Conservation (phyloP, 2,329 filamentous ascomycete species). For the Cercospora sp. region DNA sequence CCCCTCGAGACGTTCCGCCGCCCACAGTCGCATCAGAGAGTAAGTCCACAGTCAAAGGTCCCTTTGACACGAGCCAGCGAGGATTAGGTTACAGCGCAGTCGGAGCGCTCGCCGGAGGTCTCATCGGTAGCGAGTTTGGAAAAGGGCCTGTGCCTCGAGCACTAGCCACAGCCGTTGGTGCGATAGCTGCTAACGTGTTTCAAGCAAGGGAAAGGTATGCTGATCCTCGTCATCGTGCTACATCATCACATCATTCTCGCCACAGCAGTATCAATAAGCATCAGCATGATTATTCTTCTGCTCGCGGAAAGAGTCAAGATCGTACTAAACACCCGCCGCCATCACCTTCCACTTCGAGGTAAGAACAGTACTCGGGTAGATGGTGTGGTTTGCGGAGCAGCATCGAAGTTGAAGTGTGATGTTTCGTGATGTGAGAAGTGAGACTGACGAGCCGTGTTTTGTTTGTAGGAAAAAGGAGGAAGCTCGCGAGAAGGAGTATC, state of each 20-base stretch:
- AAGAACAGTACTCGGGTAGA: slow-evolving; percentile 25
- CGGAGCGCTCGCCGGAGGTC: slow-evolving; percentile 35
- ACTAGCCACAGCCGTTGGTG: slow-evolving; percentile 33
- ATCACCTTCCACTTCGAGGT: slow-evolving; percentile 25
- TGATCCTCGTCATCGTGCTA: slow-evolving; percentile 12
- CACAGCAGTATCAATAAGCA: not conserved
- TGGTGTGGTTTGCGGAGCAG: slow-evolving; percentile 9
- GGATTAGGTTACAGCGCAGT: slow-evolving; percentile 33
- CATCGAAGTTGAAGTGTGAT: not conserved
- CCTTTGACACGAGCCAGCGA: slow-evolving; percentile 32
- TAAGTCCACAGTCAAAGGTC: slow-evolving; percentile 33
- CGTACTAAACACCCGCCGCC: slow-evolving; percentile 12
- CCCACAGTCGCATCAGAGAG: slow-evolving; percentile 22
- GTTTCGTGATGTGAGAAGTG: not conserved
- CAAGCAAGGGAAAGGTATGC: slow-evolving; percentile 35
- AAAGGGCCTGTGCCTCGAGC: slow-evolving; percentile 31
- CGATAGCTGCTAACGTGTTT: slow-evolving; percentile 34
- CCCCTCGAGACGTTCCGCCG: slow-evolving; percentile 19
- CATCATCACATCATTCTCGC: slow-evolving; percentile 6
- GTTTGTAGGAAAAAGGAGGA: slow-evolving; percentile 22
- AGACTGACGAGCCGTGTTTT: not conserved
- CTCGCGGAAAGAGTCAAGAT: slow-evolving; percentile 9
- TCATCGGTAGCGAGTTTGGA: slow-evolving; percentile 34
- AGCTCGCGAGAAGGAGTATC: slow-evolving; percentile 15
- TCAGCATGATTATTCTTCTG: not conserved